These are phyloP conservation scores for Tylopilus subfusipes DNA, from an alignment of 768 basidiomycete genomes.

Conservation along the genomic window DNA sequence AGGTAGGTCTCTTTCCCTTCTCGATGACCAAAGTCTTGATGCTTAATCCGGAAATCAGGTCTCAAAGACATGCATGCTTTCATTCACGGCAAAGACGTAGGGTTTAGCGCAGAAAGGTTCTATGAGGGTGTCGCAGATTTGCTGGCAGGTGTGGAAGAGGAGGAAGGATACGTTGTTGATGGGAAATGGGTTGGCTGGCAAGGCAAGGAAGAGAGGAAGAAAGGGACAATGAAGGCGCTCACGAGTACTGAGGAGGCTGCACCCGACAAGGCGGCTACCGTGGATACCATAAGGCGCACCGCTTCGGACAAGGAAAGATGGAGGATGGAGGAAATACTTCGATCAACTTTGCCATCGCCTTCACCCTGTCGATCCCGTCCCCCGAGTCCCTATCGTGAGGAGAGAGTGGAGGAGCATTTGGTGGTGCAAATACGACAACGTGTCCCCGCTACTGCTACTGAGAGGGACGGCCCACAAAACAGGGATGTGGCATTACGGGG, in stretches of 20 bases:
- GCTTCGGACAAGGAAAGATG: constrained; percentile 25
- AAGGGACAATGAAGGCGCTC: background rate
- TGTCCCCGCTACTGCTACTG: background rate
- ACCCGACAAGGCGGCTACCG: background rate
- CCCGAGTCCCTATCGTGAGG: constrained; percentile 1
- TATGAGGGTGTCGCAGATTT: constrained; percentile 82
- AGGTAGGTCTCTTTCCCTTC: constrained; percentile 1
- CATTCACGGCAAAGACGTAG: constrained; percentile 84
- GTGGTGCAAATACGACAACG: background rate
- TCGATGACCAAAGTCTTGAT: background rate
- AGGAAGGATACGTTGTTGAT: constrained; percentile 33
- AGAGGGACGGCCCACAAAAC: background rate
- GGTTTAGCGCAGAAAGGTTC: constrained; percentile 89
- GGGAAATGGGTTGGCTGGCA: constrained; percentile 21
- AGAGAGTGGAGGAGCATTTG: background rate
- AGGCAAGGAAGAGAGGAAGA: constrained; percentile 17
- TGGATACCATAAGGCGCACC: constrained; percentile 8
- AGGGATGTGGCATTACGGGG: background rate
- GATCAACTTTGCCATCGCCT: constrained; percentile 4
- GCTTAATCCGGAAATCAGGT: constrained; percentile 7
- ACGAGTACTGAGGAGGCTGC: background rate
- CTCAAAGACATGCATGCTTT: constrained; percentile 85
- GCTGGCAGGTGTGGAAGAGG: constrained; percentile 74
- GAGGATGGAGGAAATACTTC: constrained; percentile 26
- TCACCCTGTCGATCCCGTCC: background rate